Percentiles rank a stretch among this genome's conserved stretches.
Conservation (phyloP, 2,329 filamentous ascomycete genomes). For the Zasmidium cellare region DNA sequence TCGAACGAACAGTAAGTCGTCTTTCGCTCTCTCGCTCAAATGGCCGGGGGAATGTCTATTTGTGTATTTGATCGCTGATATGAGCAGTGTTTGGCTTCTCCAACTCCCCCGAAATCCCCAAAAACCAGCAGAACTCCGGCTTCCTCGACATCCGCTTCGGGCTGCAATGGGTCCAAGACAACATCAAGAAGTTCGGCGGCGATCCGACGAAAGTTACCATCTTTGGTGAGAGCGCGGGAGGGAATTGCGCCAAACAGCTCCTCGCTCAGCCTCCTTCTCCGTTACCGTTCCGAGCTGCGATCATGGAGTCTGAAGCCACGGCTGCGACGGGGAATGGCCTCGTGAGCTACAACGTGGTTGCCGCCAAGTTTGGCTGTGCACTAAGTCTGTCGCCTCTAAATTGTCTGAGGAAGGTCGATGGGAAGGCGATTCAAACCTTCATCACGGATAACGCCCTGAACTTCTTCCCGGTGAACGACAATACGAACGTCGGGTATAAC, state of each 20-base stretch:
- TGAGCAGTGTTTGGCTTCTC: slow-evolving; percentile 22
- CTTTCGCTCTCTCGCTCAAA: no score
- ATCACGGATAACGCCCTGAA: slow-evolving; percentile 22
- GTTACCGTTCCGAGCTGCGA: slow-evolving; percentile 23
- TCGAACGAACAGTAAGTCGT: slow-evolving; percentile 13
- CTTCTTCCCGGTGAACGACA: slow-evolving; percentile 16
- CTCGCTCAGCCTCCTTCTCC: slow-evolving; percentile 20
- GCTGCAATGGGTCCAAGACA: slow-evolving; percentile 45
- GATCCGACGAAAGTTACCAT: slow-evolving; percentile 49
- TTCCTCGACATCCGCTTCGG: slow-evolving; percentile 36
- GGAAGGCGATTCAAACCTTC: slow-evolving; percentile 12
- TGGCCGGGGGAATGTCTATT: no score
- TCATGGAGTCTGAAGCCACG: slow-evolving; percentile 18
- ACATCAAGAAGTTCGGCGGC: slow-evolving; percentile 50
- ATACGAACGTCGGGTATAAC: slow-evolving; percentile 14
- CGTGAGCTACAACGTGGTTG: slow-evolving; percentile 14
- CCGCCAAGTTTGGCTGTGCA: slow-evolving; percentile 16
- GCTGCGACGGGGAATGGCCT: slow-evolving; percentile 7
- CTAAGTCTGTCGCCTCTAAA: slow-evolving; percentile 1
- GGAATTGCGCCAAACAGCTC: slow-evolving; percentile 15
- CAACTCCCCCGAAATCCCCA: slow-evolving; percentile 34
- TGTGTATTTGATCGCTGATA: neutral
- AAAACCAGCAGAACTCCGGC: slow-evolving; percentile 30
- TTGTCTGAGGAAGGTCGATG: slow-evolving; percentile 16
- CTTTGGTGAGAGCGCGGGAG: slow-evolving; percentile 24